Base-by-base conservation (phyloP, 208 protist genomes). In the Naegleria lovaniensis region DNA sequence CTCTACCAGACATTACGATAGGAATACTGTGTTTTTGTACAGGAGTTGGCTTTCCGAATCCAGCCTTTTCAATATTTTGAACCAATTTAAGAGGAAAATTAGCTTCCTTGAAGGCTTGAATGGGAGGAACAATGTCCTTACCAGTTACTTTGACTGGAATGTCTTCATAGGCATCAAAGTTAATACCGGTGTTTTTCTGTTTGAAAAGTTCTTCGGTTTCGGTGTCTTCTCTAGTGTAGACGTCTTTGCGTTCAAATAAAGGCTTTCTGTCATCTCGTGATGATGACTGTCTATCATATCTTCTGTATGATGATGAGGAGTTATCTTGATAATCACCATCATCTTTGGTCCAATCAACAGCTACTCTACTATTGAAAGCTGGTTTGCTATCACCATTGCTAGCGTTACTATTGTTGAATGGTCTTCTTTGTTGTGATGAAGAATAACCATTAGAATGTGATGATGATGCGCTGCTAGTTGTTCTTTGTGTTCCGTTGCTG, bases 91-190 rank as follows among this genome's bases (percentile, higher is more conserved):
- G 88, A 48, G 91, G 92, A 11, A 97, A 90, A 59, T 94, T 90
- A 5, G 92, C 84, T 40, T 95, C 95, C 25, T 86, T 87, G 75
- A 97, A 95, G 11, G 52, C 79, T 29, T 59, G 90, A 51, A 92
- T 89, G 7, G 90, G 59, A 25, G 9, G 3, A 40, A 59, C 36
- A 36, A 58, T 95, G 11, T 92, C 93, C 83, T 94, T 93, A 83
- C 96, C 96, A 15, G 91, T 93, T 0, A 93, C 92, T 90, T 97
- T 95, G 19, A 98, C 96, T 0, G 95, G 95, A 83, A 98, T 98
- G 91, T 97, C 95, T 33, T 97, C 96, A 90, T 98, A 98, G 88
- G 96, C 95, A 92, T 97, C 96, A 93, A 98, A 97, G 89, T 98
- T 97, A 92, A 97, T 97, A n/a, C 85, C 85, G 33, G 85, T 58